Conservation (phyloP, 108 stramenopile species). For the Cyclotella baltica region DNA sequence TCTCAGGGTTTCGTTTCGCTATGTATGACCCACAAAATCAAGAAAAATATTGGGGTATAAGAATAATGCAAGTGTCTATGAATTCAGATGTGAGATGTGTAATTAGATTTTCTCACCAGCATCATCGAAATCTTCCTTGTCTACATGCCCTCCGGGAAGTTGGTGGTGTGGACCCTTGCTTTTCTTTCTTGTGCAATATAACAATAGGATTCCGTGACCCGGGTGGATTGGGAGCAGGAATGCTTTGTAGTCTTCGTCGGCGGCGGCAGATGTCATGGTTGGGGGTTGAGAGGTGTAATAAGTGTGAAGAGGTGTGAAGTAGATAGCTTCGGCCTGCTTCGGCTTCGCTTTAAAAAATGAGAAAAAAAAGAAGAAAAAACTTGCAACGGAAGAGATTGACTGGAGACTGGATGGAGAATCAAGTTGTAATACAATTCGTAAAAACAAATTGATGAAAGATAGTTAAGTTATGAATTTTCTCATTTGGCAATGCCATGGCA, state of each 20-base stretch:
- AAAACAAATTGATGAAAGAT: too few species aligned
- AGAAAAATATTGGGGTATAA: too few species aligned
- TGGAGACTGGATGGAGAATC: too few species aligned
- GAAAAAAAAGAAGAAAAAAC: too few species aligned
- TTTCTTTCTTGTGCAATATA: conserved; percentile 83
- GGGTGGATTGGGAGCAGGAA: conserved; percentile 75
- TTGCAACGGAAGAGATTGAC: too few species aligned
- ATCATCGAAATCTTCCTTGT: conserved; percentile 68
- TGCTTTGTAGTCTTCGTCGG: conserved; percentile 65
- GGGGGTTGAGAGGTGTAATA: too few species aligned
- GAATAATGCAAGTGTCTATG: too few species aligned
- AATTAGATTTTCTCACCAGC: conserved; percentile 32
- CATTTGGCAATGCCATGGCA: too few species aligned
- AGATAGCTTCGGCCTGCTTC: background rate
- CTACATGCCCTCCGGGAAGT: conserved; percentile 84
- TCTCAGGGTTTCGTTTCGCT: background rate
- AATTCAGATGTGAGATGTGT: too few species aligned
- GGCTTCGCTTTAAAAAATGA: background rate
- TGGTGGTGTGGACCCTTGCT: conserved; percentile 82
- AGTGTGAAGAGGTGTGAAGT: too few species aligned
- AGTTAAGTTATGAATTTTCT: too few species aligned
- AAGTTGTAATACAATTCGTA: too few species aligned
- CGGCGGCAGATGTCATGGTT: conserved; percentile 15
- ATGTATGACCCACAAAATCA: background rate
- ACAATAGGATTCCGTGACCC: conserved; percentile 66